phyloP scores from a whole-genome alignment of 1,284 basidiomycete species.

The Puccinia horiana region DNA sequence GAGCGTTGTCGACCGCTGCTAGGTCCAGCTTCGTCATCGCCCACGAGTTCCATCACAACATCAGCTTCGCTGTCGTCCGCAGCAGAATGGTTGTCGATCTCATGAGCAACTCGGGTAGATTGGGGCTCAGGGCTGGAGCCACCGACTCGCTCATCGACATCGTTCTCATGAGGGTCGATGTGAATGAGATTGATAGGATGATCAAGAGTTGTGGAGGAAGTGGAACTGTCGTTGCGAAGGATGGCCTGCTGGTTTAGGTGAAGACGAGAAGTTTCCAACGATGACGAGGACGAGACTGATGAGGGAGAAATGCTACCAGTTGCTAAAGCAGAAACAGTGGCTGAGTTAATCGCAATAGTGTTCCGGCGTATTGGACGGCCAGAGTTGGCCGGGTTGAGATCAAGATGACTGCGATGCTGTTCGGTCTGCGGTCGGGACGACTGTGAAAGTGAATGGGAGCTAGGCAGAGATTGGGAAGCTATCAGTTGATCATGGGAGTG shows the following conservation, averaged over 20 bases:
- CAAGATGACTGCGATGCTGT: background rate
- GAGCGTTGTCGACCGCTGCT: slow-evolving; percentile 37
- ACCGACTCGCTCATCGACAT: background rate
- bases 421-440: background rate
- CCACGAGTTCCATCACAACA: slow-evolving; percentile 45
- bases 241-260: slow-evolving; percentile 10
- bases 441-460: background rate
- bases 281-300: slow-evolving; percentile 47
- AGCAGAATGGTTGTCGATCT: slow-evolving; percentile 13
- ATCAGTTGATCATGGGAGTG: background rate
- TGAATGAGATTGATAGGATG: slow-evolving; percentile 7
- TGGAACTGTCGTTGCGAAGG: slow-evolving; percentile 24
- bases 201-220: slow-evolving; percentile 11
- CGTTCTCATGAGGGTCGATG: slow-evolving; percentile 1
- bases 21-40: slow-evolving; percentile 27
- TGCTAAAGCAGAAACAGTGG: slow-evolving; percentile 12
- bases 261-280: slow-evolving; percentile 35
- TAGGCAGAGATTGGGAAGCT: background rate
- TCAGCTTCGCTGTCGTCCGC: slow-evolving; percentile 49
- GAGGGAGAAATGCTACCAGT: slow-evolving; percentile 49
- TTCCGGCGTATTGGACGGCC: background rate
- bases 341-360: slow-evolving; percentile 20
- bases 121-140: background rate
- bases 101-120: background rate
- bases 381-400: background rate